A percentile compares a stretch with the other conserved stretches of the same genome.
Conservation (phyloP, 1,139 yeast genomes). For the Hyphopichia wangnamkhiaoensis region DNA sequence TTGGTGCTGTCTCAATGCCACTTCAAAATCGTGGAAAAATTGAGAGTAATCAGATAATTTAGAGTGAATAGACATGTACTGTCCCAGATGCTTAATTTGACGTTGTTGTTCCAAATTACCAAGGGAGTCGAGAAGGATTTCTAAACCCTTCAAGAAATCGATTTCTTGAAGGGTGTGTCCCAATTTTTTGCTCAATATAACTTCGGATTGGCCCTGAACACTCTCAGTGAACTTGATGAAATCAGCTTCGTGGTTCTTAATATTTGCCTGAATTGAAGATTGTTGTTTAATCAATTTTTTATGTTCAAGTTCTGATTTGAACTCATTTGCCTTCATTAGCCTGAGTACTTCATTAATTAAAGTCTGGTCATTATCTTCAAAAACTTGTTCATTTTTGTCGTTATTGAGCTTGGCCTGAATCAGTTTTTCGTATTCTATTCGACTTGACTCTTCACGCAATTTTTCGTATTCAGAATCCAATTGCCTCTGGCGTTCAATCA, state of each 20-base stretch:
- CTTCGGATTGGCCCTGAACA: slow-evolving; percentile 7
- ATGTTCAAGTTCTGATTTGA: background rate
- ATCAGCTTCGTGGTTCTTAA: slow-evolving; percentile 10
- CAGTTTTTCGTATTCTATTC: slow-evolving; percentile 5
- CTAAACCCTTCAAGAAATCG: slow-evolving; percentile 8
- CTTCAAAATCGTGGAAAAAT: slow-evolving; percentile 1
- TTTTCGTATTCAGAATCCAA: slow-evolving; percentile 3
- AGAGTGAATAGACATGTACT: slow-evolving; percentile 1
- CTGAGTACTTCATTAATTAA: slow-evolving; percentile 2
- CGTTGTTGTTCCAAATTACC: background rate
- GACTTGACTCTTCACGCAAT: slow-evolving; percentile 4
- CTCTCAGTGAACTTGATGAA: slow-evolving; percentile 9
- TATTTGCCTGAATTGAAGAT: slow-evolving; percentile 3
- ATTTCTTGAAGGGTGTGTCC: slow-evolving; percentile 2
- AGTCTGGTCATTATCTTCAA: background rate
- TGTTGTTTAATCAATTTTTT: slow-evolving; percentile 4
- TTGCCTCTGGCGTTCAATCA: slow-evolving; percentile 2
- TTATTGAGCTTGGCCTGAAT: background rate
- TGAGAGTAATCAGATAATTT: slow-evolving; percentile 6
- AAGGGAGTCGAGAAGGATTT: slow-evolving; percentile 6
- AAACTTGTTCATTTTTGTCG: background rate
- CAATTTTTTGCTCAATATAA: slow-evolving; percentile 3
- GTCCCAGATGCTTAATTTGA: background rate
- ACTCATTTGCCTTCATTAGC: slow-evolving; percentile 1
- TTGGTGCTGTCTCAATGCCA: background rate